phyloP scores from a whole-genome alignment of 768 basidiomycete species.

The Hygrophorus russula region DNA sequence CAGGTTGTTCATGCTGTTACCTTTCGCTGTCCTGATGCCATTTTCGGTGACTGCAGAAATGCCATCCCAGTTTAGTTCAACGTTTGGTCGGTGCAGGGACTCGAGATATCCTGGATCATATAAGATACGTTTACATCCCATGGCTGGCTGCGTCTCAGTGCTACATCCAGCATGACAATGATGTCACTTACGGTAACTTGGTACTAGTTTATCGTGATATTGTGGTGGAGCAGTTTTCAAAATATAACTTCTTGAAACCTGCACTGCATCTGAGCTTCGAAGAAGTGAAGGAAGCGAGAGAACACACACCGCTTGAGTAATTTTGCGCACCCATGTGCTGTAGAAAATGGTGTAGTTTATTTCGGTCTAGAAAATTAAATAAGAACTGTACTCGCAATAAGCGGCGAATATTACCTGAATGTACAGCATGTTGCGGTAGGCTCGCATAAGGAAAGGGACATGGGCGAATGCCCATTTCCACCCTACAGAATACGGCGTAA shows the following conservation, averaged over 20 bases:
- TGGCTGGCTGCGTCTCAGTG: conserved; percentile 16
- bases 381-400: too few species aligned
- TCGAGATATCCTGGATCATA: conserved; percentile 36
- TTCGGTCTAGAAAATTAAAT: too few species aligned
- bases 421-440: conserved; percentile 15
- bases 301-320: too few species aligned
- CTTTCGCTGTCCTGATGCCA: too few species aligned
- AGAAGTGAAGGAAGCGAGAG: too few species aligned
- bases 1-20: background rate
- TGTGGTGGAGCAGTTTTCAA: too few species aligned
- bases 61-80: conserved; percentile 30
- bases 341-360: too few species aligned
- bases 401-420: background rate
- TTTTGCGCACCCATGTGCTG: too few species aligned
- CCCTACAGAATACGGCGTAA: conserved; percentile 14
- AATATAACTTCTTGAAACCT: too few species aligned
- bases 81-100: conserved; percentile 32
- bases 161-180: background rate
- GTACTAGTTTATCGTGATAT: background rate
- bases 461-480: conserved; percentile 31
- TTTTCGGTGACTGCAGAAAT: too few species aligned
- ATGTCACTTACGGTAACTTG: too few species aligned
- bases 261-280: too few species aligned
- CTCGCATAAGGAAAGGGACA: conserved; percentile 25
- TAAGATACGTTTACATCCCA: conserved; percentile 45